Conservation (phyloP, 78 protist genomes). For the Dictyostelium citrinum region DNA sequence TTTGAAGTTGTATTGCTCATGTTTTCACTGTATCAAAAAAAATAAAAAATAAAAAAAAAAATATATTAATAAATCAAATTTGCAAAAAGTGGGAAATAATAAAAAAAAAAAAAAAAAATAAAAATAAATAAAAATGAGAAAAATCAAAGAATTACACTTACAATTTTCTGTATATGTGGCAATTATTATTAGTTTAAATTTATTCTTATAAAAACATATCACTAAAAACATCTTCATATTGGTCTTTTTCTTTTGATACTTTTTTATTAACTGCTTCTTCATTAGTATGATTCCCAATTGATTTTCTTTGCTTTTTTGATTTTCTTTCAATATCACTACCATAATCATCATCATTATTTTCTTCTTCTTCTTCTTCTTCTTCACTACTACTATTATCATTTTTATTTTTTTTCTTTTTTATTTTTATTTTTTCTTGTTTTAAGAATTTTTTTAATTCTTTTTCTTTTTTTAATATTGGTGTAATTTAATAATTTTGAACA, state of each 20-base stretch:
- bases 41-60: neutral
- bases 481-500: constrained; percentile 59
- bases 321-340: neutral
- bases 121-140: too few species aligned
- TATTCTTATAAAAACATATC: neutral
- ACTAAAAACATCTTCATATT: neutral
- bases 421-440: neutral
- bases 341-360: neutral
- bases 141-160: too few species aligned
- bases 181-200: too few species aligned
- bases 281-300: neutral
- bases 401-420: neutral
- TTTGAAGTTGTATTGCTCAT: neutral
- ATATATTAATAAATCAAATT: neutral
- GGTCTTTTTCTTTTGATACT: neutral
- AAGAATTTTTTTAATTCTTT: constrained; percentile 28
- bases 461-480: constrained; percentile 44
- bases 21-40: neutral
- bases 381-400: neutral
- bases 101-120: neutral
- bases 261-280: neutral
- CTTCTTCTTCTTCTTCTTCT: neutral
- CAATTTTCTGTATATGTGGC: neutral
- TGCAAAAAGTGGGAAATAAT: neutral
- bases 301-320: neutral